phyloP scores from a whole-genome alignment of 2,329 filamentous ascomycete species.

The Fonsecaea erecta region DNA sequence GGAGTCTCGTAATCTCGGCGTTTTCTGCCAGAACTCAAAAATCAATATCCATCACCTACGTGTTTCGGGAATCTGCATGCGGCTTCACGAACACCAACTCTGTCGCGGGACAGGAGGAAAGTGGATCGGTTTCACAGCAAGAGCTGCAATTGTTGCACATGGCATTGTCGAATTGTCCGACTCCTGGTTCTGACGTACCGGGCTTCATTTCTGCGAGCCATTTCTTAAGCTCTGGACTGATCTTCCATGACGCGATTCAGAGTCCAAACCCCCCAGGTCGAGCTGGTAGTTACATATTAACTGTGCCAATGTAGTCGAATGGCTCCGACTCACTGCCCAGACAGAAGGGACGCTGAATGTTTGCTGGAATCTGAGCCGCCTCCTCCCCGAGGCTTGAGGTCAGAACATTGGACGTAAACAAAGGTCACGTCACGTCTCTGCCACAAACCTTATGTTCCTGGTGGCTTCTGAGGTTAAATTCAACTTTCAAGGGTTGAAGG shows the following conservation, averaged over 20 bases:
- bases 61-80: constrained; percentile 25
- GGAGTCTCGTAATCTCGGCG: constrained; percentile 20
- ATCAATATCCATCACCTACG: constrained; percentile 3
- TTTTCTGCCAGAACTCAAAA: constrained; percentile 1
- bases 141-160: constrained; percentile 1
- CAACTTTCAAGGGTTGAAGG: background rate
- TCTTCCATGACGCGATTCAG: background rate
- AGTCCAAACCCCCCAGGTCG: background rate
- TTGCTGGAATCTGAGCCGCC: background rate
- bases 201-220: background rate
- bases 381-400: background rate
- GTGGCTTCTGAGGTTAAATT: constrained; percentile 5
- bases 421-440: background rate
- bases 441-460: constrained; percentile 12
- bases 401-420: background rate
- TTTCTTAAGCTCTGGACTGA: background rate
- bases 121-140: background rate
- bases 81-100: constrained; percentile 18
- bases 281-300: background rate
- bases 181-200: constrained; percentile 5
- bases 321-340: background rate
- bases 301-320: background rate
- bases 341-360: background rate
- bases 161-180: constrained; percentile 1
- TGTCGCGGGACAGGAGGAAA: constrained; percentile 1